Percentiles rank a stretch among this genome's conserved stretches.
These are phyloP conservation scores for Fusarium mundagurra DNA, from an alignment of 2,329 filamentous ascomycete genomes.

Conservation along the genomic window DNA sequence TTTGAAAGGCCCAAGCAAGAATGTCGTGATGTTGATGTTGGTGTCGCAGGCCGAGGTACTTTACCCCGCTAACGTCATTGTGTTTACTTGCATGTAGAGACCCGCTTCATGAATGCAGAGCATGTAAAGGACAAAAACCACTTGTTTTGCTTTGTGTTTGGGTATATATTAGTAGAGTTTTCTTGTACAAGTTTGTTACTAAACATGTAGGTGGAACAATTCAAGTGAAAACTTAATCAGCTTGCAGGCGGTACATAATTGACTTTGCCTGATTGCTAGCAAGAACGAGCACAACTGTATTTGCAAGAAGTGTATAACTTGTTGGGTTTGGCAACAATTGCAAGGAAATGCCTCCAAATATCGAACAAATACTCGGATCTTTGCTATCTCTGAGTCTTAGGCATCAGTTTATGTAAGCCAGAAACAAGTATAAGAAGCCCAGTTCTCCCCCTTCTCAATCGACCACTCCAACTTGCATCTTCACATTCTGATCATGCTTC, in stretches of 20 bases:
- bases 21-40: neutral
- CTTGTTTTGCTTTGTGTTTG: fast-evolving
- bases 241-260: neutral
- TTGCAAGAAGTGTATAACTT: neutral
- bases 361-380: fast-evolving
- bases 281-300: neutral
- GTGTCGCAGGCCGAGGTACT: neutral
- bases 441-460: neutral
- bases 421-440: neutral
- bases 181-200: no score
- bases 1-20: neutral
- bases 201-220: neutral
- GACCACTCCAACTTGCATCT: neutral
- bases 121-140: neutral
- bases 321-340: fast-evolving
- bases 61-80: conserved; percentile 3
- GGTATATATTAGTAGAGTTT: neutral
- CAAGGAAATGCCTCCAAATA: fast-evolving
- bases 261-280: no score
- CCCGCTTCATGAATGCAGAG: neutral
- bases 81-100: neutral
- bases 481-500: no score
- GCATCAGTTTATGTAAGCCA: neutral
- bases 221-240: no score
- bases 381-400: neutral